Evolutionary conservation across 176 grass and related monocot species (phyloP).

Genomic region (Bromus sterilis): DNA sequence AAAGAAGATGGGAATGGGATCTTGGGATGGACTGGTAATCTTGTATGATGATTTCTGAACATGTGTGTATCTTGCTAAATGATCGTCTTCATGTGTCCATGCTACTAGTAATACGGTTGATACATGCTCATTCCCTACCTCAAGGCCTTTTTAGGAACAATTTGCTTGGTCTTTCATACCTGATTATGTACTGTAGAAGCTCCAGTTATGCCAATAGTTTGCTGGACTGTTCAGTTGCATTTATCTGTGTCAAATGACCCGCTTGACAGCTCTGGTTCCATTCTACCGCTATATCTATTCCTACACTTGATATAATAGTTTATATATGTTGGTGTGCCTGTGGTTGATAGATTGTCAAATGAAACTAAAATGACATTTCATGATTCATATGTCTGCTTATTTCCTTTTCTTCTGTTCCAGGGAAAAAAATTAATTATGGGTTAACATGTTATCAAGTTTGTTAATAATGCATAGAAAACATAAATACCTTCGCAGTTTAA

Average conservation of each 20-base stretch:
- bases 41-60: not conserved
- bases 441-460: not conserved
- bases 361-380: not conserved
- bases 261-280: not conserved
- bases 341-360: not conserved
- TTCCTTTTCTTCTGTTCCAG: not conserved
- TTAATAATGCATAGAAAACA: not conserved
- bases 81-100: not conserved
- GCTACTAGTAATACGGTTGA: not conserved
- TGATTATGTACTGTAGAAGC: not conserved
- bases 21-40: not conserved
- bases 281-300: not conserved
- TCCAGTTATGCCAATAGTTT: not conserved
- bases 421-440: not conserved
- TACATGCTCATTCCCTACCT: not conserved
- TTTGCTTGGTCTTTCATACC: not conserved
- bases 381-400: not conserved
- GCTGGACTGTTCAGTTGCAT: not conserved
- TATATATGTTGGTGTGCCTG: not conserved
- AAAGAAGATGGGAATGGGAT: not conserved
- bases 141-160: not conserved
- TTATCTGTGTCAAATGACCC: not conserved
- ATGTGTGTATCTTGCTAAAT: not conserved
- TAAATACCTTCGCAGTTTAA: not conserved
- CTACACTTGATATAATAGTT: not conserved